These are phyloP conservation scores for Alternaria angustiovoidea DNA, from an alignment of 2,329 filamentous ascomycete genomes.

Conservation along the genomic window DNA sequence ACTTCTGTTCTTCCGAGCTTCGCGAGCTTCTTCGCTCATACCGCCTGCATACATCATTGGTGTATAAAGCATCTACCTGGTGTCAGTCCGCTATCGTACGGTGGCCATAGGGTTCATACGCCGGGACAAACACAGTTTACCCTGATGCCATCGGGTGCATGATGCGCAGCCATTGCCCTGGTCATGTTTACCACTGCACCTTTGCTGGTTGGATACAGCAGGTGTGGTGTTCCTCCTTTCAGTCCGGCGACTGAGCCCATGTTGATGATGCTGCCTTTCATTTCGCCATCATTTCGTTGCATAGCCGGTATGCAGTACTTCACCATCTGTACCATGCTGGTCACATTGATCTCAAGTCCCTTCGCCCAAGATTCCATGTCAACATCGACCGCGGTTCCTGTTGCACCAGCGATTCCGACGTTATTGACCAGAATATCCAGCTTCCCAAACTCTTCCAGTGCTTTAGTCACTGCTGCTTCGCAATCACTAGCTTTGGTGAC, in stretches of 20 bases:
- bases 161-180: constrained; percentile 64
- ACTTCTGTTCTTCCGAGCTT: constrained; percentile 59
- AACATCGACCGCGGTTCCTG: constrained; percentile 67
- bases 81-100: neutral
- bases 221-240: constrained; percentile 62
- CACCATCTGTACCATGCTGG: constrained; percentile 70
- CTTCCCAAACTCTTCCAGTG: constrained; percentile 61
- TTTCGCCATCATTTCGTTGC: constrained; percentile 58
- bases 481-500: constrained; percentile 66
- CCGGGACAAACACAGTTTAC: constrained; percentile 66
- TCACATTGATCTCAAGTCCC: constrained; percentile 68
- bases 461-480: constrained; percentile 50
- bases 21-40: constrained; percentile 60
- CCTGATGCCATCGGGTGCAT: constrained; percentile 59
- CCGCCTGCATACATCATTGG: constrained; percentile 63
- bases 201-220: constrained; percentile 63
- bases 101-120: constrained; percentile 15
- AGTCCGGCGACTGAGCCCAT: constrained; percentile 69
- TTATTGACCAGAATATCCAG: constrained; percentile 72
- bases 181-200: constrained; percentile 66
- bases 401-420: constrained; percentile 67
- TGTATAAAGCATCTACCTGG: constrained; percentile 59
- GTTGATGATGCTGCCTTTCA: constrained; percentile 65
- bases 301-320: constrained; percentile 70
- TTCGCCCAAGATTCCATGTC: constrained; percentile 66